Evolutionary conservation across 768 basidiomycete species (phyloP), one percentile per base, ranked within the genome.

Genomic region (Sporobolomyces roseus): DNA sequence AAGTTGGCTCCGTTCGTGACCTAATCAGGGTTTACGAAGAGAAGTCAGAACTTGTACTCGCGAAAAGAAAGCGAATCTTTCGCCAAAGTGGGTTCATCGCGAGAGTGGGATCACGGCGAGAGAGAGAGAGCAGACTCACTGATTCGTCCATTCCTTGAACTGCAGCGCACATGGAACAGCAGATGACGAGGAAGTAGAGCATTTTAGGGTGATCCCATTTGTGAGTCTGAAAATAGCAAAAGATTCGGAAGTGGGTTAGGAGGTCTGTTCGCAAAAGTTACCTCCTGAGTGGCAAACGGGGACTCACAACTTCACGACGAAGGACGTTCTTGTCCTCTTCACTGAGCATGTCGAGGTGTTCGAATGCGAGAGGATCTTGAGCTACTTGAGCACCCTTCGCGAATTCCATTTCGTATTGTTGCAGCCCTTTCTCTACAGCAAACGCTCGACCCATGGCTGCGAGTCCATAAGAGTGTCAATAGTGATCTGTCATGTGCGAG

Each of bases 401-500:
- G 68, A 90, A 83, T 35, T 65, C 64, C 30, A 62, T 65, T 27
- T 64, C 56, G 46, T 77, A 62, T 59, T 82, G 76, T 12, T 53
- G 78, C 32, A 83, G 77, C 19, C 75, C 79, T 56, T 81, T 78
- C 25, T 74, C 82, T 60, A 78, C 79, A 0, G 85, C 83, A 72
- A 90, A 91, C 90, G 1, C 84, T 91, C 70, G 80, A 82, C 61
- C 88, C 89, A 79, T 86, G 83, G 77, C 82, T 93, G 76, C 76
- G 84, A 8, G 92, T 94, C 38, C 38, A 36, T 55, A 2, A n/a
- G n/a, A n/a, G n/a, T n/a, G n/a, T n/a, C n/a, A n/a, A n/a, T 17
- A 7, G 32, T 8, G 50, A 14, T n/a, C 25, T 7, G 19, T n/a
- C 27, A 29, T 25, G 25, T 25, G 55, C 6, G 55, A 4, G 53